Percentiles rank a stretch among this genome's conserved stretches.
Evolutionary conservation across 495 filamentous ascomycete genomes (phyloP).

Genomic region (Aspergillus cristatus): DNA sequence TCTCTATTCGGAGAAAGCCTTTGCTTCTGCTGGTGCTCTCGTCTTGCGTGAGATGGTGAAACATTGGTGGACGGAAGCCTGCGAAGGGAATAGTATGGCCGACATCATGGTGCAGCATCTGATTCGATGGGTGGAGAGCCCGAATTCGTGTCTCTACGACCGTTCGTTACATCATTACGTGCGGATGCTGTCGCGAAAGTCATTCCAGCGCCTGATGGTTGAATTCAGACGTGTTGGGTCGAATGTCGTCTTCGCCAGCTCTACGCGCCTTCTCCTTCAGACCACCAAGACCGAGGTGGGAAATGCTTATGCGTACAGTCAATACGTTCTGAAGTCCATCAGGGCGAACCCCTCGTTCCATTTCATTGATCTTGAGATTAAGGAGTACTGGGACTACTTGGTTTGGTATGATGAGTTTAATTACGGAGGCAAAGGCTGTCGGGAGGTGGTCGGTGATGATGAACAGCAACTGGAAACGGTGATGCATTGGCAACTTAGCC

Average conservation of each 20-base stretch:
- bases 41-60: conserved; percentile 98
- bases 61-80: conserved; percentile 94
- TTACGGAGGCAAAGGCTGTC: conserved; percentile 89
- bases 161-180: conserved; percentile 95
- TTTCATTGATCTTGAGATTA: conserved; percentile 95
- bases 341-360: conserved; percentile 90
- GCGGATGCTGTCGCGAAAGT: conserved; percentile 95
- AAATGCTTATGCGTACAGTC: conserved; percentile 91
- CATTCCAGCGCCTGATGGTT: conserved; percentile 91
- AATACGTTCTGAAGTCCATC: conserved; percentile 96
- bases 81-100: conserved; percentile 82
- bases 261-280: conserved; percentile 83
- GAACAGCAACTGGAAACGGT: conserved; percentile 82
- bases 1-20: conserved; percentile 82
- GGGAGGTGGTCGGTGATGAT: conserved; percentile 72
- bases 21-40: conserved; percentile 79
- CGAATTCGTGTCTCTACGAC: conserved; percentile 89
- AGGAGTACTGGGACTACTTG: conserved; percentile 98
- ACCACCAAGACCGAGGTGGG: conserved; percentile 95
- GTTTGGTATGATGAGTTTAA: conserved; percentile 99
- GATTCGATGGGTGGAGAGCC: conserved; percentile 91
- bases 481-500: conserved; percentile 96
- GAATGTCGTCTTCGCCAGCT: conserved; percentile 81
- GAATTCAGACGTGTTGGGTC: conserved; percentile 95
- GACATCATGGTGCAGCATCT: conserved; percentile 97